These are phyloP conservation scores for Dictyostelium intermedium DNA, from an alignment of 78 protist genomes.

Conservation along the genomic window DNA sequence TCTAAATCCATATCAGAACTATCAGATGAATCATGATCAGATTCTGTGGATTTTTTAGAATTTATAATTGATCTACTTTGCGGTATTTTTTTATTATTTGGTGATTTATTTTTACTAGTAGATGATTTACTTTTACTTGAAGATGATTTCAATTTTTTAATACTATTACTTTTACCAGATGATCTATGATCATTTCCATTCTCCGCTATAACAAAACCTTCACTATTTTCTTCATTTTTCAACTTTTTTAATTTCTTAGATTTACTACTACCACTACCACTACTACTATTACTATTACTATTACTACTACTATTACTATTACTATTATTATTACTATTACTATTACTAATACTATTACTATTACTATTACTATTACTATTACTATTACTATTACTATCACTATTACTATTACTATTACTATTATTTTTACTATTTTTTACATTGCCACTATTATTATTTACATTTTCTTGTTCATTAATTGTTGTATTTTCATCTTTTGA, in stretches of 20 bases:
- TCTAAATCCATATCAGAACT: slow-evolving; percentile 63
- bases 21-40: neutral
- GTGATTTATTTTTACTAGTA: neutral
- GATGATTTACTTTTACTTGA: neutral
- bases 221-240: slow-evolving; percentile 1
- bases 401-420: neutral
- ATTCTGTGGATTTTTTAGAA: neutral
- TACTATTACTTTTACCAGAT: neutral
- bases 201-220: neutral
- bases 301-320: neutral
- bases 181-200: neutral
- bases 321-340: neutral
- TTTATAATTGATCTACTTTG: neutral
- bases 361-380: no score
- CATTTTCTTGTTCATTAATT: slow-evolving; percentile 16
- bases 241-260: neutral
- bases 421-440: neutral
- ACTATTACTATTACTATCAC: no score
- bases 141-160: neutral
- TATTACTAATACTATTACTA: neutral
- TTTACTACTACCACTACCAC: neutral
- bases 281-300: neutral
- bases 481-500: slow-evolving; percentile 6
- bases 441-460: neutral
- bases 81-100: neutral